Percentiles rank a stretch among this genome's conserved stretches.
phyloP scores from a whole-genome alignment of 2,329 filamentous ascomycete genomes.

The Fusarium papillatum region DNA sequence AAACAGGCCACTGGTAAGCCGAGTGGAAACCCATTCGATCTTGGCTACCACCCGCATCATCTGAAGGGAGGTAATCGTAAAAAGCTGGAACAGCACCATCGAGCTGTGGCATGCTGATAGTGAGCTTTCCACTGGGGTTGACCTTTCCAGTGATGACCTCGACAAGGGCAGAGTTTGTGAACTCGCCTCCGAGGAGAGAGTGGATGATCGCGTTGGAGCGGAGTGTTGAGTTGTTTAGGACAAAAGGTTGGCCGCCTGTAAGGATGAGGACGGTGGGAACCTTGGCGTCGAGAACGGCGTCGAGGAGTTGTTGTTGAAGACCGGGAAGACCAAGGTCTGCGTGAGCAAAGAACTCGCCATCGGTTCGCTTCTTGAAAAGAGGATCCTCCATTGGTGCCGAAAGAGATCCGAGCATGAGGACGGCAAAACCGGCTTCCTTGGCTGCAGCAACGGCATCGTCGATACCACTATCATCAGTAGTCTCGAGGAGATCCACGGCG shows the following conservation, averaged over 20 bases:
- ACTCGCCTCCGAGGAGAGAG: conserved; percentile 74
- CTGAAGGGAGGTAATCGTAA: conserved; percentile 74
- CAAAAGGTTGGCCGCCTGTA: conserved; percentile 48
- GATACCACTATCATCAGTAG: conserved; percentile 32
- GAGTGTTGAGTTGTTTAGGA: conserved; percentile 44
- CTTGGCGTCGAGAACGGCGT: conserved; percentile 47
- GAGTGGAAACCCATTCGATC: conserved; percentile 67
- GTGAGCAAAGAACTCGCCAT: conserved; percentile 49
- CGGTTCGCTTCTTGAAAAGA: conserved; percentile 49
- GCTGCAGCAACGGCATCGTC: conserved; percentile 43
- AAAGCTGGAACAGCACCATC: conserved; percentile 68
- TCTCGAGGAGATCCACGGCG: conserved; percentile 30
- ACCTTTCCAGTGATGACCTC: conserved; percentile 74
- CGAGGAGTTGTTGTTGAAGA: conserved; percentile 50
- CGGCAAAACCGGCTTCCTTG: conserved; percentile 44
- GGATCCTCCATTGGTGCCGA: conserved; percentile 41
- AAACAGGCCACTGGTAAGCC: conserved; percentile 53
- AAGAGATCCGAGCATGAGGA: conserved; percentile 48
- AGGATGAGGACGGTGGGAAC: conserved; percentile 48
- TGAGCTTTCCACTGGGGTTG: conserved; percentile 63
- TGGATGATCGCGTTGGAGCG: conserved; percentile 69
- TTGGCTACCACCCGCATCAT: conserved; percentile 70
- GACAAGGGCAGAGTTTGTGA: conserved; percentile 72
- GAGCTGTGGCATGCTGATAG: conserved; percentile 62
- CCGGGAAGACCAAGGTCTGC: conserved; percentile 48